Base-by-base conservation (phyloP, 768 basidiomycete species). In the Asterophora parasitica region DNA sequence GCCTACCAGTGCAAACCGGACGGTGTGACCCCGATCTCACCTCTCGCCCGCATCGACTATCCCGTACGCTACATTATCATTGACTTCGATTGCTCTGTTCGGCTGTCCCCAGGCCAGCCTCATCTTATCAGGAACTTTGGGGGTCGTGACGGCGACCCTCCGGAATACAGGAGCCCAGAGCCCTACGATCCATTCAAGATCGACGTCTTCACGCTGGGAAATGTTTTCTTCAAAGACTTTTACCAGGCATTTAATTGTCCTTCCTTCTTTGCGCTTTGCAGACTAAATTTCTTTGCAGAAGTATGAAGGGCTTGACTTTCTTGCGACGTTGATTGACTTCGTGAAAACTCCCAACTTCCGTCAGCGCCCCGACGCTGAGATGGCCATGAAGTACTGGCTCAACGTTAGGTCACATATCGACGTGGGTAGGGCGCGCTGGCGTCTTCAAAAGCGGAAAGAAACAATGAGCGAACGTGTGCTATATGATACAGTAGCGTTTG, bases 171-270 rank as follows among this genome's bases (percentile, higher is more conserved):
- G n/a, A n/a, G n/a, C n/a, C n/a, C n/a, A n/a, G n/a, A n/a, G n/a
- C n/a, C n/a, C n/a, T n/a, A n/a, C n/a, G n/a, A n/a, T n/a, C n/a
- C n/a, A n/a, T n/a, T n/a, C n/a, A n/a, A n/a, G n/a, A n/a, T n/a
- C n/a, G n/a, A n/a, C n/a, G n/a, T n/a, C n/a, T n/a, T n/a, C n/a
- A n/a, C n/a, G n/a, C n/a, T n/a, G n/a, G n/a, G n/a, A n/a, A n/a
- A n/a, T 36, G 35, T 36, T n/a, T 30, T 46, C 10, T 35, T n/a
- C 7, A 46, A 46, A 8, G 23, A 46, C 8, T 46, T 46, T 15
- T 28, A 38, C 20, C 12, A 46, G 45, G 45, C 16, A 36, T 28
- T 9, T 4, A 27, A 16, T 4, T 38, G 15, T 38, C 9, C 12
- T 3, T 38, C n/a, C n/a, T n/a, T n/a, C n/a, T n/a, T n/a, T n/a